Evolutionary conservation across 371 early-diverging fungal species (phyloP), one percentile per base, ranked within the genome.

Genomic region (Mucor lusitanicus): DNA sequence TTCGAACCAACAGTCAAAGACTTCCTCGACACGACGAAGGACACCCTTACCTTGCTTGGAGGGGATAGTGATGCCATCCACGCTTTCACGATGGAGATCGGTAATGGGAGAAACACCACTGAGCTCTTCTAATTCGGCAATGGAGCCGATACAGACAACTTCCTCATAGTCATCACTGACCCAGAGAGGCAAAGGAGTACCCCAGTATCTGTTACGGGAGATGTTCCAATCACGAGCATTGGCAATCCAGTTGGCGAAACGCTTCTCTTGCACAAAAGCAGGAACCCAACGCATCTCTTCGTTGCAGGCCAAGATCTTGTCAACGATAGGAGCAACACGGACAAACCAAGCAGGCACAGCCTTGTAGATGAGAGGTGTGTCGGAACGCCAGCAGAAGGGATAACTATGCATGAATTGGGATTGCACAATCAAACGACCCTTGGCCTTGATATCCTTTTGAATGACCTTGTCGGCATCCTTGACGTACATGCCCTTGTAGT

Each of bases 131-230:
- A 99, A 89, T 82, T 99, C 99, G 61, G 89, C 90, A 67, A 99
- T 87, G 6, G 98, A 98, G 44, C 99, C 99, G 69, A 99, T 77
- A 79, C 97, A 99, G 28, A 99, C 92, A 48, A 99, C 79, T 83
- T 97, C 99, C 60, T 92, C 85, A 61, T 88, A 90, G 78, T 99
- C 99, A 3, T 95, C 97, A 75, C 91, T 95, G 64, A 89, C 91
- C 99, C 99, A 99, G 58, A 99, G 80, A 30, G 99, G 99, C 58
- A 99, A 97, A 61, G 99, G 99, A 17, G 99, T 99, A 70, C 99
- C 99, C 99, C 99, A 99, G 88, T 96, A 99, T 72, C 99, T 93
- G 85, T 95, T 98, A 79, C 99, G 94, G 44, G 99, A 99, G 46
- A 99, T 88, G 73, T 96, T 94, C 99, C 99, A 99, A 86, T 99